Percentiles rank a stretch among this genome's conserved stretches.
These are phyloP conservation scores for Sphagnum tenellum DNA, from an alignment of 225 moss, liverwort and hornwort species.

Conservation along the genomic window DNA sequence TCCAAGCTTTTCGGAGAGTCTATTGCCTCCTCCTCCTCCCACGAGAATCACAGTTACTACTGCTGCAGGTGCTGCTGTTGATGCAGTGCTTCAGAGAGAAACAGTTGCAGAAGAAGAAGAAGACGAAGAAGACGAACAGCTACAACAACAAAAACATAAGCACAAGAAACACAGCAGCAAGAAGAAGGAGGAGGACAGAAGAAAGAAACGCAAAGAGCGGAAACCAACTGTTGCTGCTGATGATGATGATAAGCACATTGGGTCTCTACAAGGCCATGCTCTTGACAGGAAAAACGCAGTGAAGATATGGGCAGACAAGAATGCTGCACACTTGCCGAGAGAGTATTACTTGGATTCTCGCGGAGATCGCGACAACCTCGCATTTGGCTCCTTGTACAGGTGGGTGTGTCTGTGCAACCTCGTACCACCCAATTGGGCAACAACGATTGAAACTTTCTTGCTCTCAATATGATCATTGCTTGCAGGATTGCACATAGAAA, in stretches of 20 bases:
- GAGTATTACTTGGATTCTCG: slow-evolving; percentile 81
- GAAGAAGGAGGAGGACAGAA: slow-evolving; percentile 41
- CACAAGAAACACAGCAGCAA: slow-evolving; percentile 9
- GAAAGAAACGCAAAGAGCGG: slow-evolving; percentile 34
- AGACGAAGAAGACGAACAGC: slow-evolving; percentile 21
- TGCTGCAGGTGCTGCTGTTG: slow-evolving; percentile 1
- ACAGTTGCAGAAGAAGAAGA: slow-evolving; percentile 32
- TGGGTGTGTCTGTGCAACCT: slow-evolving; percentile 16
- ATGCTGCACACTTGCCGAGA: slow-evolving; percentile 22
- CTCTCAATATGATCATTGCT: neutral
- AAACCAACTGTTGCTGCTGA: slow-evolving; percentile 33
- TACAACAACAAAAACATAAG: too few species aligned
- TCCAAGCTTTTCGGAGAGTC: slow-evolving; percentile 61
- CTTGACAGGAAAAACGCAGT: slow-evolving; percentile 52
- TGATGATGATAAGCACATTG: slow-evolving; percentile 49
- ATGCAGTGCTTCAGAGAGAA: slow-evolving; percentile 21
- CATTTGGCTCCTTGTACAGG: slow-evolving; percentile 89
- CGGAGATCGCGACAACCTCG: slow-evolving; percentile 88
- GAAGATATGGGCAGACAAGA: slow-evolving; percentile 53
- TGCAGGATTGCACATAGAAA: neutral
- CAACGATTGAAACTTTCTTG: neutral
- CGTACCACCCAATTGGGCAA: neutral
- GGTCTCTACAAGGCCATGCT: slow-evolving; percentile 33
- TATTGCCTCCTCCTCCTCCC: slow-evolving; percentile 38
- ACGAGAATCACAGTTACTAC: too few species aligned